Conservation (phyloP, 306 rosid species). For the Medicago ruthenica region DNA sequence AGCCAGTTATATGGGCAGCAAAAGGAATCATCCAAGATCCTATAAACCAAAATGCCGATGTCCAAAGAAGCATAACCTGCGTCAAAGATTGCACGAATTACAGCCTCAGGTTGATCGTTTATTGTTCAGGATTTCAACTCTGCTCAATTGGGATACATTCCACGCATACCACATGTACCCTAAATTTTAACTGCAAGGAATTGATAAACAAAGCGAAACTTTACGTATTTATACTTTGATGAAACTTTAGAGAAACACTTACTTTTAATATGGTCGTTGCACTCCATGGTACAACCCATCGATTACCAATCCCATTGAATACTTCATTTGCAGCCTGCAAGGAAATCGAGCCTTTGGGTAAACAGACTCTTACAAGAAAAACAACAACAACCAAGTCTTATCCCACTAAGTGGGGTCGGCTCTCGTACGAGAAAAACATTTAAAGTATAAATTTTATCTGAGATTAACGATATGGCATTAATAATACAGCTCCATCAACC, state of each 20-base stretch:
- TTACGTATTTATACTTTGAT: constrained; percentile 22
- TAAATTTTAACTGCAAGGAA: constrained; percentile 17
- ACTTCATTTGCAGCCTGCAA: constrained; percentile 68
- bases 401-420: too few species aligned
- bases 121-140: constrained; percentile 7
- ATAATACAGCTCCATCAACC: constrained; percentile 18
- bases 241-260: constrained; percentile 42
- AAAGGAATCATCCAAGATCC: constrained; percentile 94
- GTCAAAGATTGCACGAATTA: constrained; percentile 25
- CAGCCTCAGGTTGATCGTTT: constrained; percentile 29
- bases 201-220: background rate
- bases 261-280: constrained; percentile 88
- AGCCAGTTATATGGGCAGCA: constrained; percentile 79
- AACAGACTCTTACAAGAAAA: constrained; percentile 23
- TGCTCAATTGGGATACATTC: constrained; percentile 21
- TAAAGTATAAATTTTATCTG: constrained; percentile 18
- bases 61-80: constrained; percentile 99
- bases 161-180: constrained; percentile 21
- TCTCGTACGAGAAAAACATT: background rate
- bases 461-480: constrained; percentile 2
- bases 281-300: constrained; percentile 94
- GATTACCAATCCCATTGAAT: constrained; percentile 59
- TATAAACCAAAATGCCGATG: constrained; percentile 87
- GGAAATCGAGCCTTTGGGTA: constrained; percentile 22
- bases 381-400: too few species aligned